Evolutionary conservation across 2,329 filamentous ascomycete species (phyloP).

Genomic region (Exserohilum rostratum): DNA sequence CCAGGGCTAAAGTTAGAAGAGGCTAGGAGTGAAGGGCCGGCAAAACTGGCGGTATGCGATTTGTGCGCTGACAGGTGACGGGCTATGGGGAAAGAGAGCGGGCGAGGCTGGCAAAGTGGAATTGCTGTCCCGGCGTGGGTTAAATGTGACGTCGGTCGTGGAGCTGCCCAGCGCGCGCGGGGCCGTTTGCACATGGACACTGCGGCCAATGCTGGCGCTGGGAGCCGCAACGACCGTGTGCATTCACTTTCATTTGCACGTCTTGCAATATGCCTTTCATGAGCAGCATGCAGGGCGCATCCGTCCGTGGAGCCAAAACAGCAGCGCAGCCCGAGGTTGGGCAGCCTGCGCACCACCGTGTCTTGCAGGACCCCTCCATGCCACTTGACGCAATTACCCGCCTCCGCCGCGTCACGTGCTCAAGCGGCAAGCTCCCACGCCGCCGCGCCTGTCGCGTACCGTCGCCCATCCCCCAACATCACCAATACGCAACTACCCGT

Average conservation of each 20-base stretch:
- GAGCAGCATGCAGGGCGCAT: no score
- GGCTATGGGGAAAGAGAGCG: slow-evolving; percentile 6
- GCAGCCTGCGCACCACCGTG: neutral
- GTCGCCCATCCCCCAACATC: slow-evolving; percentile 10
- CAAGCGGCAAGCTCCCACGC: neutral
- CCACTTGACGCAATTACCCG: slow-evolving; percentile 14
- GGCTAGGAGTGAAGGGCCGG: slow-evolving; percentile 10
- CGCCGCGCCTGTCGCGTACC: slow-evolving; percentile 9
- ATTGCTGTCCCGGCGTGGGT: slow-evolving; percentile 13
- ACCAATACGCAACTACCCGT: slow-evolving; percentile 18
- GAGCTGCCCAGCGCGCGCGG: slow-evolving; percentile 6
- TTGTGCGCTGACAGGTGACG: slow-evolving; percentile 8
- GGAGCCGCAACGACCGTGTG: no score
- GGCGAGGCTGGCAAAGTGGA: slow-evolving; percentile 9
- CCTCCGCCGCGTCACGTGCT: slow-evolving; percentile 18
- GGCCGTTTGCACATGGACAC: neutral
- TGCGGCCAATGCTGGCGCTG: neutral
- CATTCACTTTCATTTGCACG: no score
- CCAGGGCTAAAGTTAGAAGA: slow-evolving; percentile 16
- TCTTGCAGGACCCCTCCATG: neutral
- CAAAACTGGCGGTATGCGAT: slow-evolving; percentile 24
- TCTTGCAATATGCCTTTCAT: no score
- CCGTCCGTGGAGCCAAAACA: neutral
- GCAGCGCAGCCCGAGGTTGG: neutral
- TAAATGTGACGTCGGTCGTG: slow-evolving; percentile 34